Evolutionary conservation across 176 grass and related monocot species (phyloP).

Genomic region (Triticum aestivum): DNA sequence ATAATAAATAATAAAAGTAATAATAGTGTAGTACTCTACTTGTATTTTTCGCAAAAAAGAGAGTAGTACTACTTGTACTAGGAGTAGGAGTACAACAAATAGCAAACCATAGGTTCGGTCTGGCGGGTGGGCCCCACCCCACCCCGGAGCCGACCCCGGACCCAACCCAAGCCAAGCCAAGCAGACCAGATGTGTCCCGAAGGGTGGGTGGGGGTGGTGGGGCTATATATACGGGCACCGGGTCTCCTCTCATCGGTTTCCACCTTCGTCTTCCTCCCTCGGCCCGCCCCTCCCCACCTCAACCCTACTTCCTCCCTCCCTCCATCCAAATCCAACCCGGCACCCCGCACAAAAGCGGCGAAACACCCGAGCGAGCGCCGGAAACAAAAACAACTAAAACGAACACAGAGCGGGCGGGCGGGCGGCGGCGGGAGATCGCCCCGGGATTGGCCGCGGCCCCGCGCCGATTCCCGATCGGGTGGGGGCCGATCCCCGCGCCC

Average conservation of each 20-base stretch:
- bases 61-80: no score
- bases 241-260: conserved; percentile 19
- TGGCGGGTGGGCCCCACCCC: neutral
- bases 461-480: conserved; percentile 27
- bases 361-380: neutral
- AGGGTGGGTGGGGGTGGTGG: neutral
- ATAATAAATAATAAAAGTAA: no score
- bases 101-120: neutral
- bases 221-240: conserved; percentile 26
- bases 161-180: neutral
- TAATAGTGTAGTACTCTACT: no score
- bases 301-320: conserved; percentile 37
- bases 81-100: no score
- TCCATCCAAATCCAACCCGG: conserved; percentile 28
- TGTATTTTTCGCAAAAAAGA: no score
- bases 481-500: conserved; percentile 32
- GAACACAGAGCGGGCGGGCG: neutral
- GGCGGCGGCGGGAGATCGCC: conserved; percentile 5
- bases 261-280: neutral
- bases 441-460: neutral
- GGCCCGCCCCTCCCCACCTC: neutral
- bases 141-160: neutral
- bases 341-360: neutral
- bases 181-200: neutral
- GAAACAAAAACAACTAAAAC: neutral